These are phyloP conservation scores for Terana coerulea DNA, from an alignment of 768 basidiomycete genomes.

Conservation along the genomic window DNA sequence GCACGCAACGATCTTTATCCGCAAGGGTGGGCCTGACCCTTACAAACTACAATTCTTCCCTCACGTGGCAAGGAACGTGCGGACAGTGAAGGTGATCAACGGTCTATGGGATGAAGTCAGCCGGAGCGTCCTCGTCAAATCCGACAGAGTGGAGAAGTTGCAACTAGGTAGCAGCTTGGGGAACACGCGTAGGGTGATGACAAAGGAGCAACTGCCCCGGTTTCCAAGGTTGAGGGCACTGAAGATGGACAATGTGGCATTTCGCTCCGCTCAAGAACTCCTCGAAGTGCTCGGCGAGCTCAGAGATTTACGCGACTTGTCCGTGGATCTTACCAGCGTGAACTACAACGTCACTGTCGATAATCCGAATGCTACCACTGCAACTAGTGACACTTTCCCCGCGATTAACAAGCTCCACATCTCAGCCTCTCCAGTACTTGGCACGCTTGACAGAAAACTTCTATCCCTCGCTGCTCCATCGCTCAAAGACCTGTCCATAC, in stretches of 20 bases:
- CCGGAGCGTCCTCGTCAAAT: slow-evolving; percentile 3
- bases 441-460: not conserved
- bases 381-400: not conserved
- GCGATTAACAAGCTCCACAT: not conserved
- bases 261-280: slow-evolving; percentile 6
- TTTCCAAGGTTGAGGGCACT: slow-evolving; percentile 4
- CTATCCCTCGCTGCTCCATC: not conserved
- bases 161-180: not conserved
- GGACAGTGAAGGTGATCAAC: slow-evolving; percentile 1
- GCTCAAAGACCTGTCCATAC: slow-evolving; percentile 1
- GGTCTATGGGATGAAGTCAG: slow-evolving; percentile 7
- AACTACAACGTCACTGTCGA: not conserved
- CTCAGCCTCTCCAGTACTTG: not conserved
- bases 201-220: not conserved
- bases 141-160: slow-evolving; percentile 2
- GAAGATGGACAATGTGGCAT: slow-evolving; percentile 1
- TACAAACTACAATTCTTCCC: slow-evolving; percentile 12
- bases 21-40: slow-evolving; percentile 10
- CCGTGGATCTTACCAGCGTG: slow-evolving; percentile 2
- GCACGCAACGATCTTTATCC: slow-evolving; percentile 7
- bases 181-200: not conserved
- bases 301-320: not conserved
- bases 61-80: slow-evolving; percentile 5
- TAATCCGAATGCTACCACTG: not conserved
- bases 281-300: not conserved